These are phyloP conservation scores for Fusarium sterilihyphosum DNA, from an alignment of 2,329 filamentous ascomycete species.

Conservation along the genomic window DNA sequence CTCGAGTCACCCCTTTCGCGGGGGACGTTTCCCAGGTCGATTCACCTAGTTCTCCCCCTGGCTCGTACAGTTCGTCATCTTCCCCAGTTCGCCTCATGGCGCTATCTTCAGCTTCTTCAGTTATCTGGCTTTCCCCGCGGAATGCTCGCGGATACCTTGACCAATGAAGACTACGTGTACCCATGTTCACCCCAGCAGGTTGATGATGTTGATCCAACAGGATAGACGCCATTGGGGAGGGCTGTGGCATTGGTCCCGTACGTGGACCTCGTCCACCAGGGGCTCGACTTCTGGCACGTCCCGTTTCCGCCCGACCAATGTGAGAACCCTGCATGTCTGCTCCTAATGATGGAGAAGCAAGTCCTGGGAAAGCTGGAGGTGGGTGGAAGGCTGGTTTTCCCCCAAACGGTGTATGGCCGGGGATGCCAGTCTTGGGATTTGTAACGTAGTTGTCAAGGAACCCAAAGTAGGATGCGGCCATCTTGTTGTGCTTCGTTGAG, in stretches of 20 bases:
- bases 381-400: conserved; percentile 71
- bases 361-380: conserved; percentile 77
- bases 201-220: conserved; percentile 81
- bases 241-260: conserved; percentile 55
- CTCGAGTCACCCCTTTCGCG: conserved; percentile 59
- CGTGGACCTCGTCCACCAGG: conserved; percentile 45
- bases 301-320: conserved; percentile 53
- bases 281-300: conserved; percentile 56
- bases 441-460: conserved; percentile 93
- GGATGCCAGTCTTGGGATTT: conserved; percentile 74
- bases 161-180: conserved; percentile 58
- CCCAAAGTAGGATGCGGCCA: conserved; percentile 96
- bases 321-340: conserved; percentile 65
- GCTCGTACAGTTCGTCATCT: conserved; percentile 63
- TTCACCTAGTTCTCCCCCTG: conserved; percentile 62
- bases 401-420: conserved; percentile 67
- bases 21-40: conserved; percentile 70
- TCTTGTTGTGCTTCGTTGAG: conserved; percentile 94
- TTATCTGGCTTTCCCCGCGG: conserved; percentile 61
- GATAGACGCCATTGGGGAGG: conserved; percentile 77
- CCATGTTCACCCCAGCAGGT: conserved; percentile 61
- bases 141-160: conserved; percentile 57
- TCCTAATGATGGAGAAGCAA: conserved; percentile 69
- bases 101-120: conserved; percentile 63
- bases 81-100: conserved; percentile 58